Conservation (phyloP, 2,329 filamentous ascomycete genomes). For the Fusarium sp. region DNA sequence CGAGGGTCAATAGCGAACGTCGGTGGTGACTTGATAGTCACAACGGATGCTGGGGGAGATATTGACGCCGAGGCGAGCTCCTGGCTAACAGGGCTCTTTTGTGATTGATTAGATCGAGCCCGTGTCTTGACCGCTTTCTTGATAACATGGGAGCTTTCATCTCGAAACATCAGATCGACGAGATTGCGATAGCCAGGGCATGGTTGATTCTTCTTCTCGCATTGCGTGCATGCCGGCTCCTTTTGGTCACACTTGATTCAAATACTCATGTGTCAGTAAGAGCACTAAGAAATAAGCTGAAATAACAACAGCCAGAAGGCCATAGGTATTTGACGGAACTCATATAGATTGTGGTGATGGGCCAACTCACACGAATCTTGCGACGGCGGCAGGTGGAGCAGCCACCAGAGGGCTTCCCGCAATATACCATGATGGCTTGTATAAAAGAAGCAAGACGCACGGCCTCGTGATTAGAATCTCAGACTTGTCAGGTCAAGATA, state of each 20-base stretch:
- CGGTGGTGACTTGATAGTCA: constrained; percentile 6
- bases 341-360: background rate
- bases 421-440: constrained; percentile 62
- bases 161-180: constrained; percentile 66
- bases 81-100: constrained; percentile 27
- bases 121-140: constrained; percentile 56
- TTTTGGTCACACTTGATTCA: constrained; percentile 60
- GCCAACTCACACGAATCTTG: constrained; percentile 62
- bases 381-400: constrained; percentile 65
- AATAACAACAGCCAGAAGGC: background rate
- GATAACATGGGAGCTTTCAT: constrained; percentile 65
- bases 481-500: background rate
- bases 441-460: background rate
- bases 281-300: background rate
- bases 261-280: constrained; percentile 8
- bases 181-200: constrained; percentile 66
- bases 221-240: constrained; percentile 63
- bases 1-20: constrained; percentile 7
- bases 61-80: constrained; percentile 27
- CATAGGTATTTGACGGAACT: background rate
- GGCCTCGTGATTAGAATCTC: background rate
- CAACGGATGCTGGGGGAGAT: constrained; percentile 17
- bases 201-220: constrained; percentile 59
- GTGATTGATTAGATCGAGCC: constrained; percentile 38
- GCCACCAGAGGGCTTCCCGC: constrained; percentile 65